Base-by-base conservation (phyloP, 139 green algal genomes). In the Chlorella vulgaris region DNA sequence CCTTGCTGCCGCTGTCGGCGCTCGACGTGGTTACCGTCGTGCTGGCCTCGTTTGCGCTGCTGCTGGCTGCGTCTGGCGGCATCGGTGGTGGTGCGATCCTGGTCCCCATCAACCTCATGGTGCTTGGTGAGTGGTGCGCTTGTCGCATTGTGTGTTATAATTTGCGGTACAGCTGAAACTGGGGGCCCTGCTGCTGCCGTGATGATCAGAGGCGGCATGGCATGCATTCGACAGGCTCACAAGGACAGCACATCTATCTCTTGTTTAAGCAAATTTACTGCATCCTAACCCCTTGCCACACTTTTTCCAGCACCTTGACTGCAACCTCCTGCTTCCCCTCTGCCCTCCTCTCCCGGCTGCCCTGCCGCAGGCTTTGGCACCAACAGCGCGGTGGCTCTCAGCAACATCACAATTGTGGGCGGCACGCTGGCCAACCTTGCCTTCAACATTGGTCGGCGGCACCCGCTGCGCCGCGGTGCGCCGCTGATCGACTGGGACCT, bases 401-500 rank as follows among this genome's bases (percentile, higher is more conserved):
- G 69, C 73, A 94, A 94, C 74, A 78, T 93, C 42, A 93, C 90
- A 7, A 93, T 94, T 60, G 51, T 93, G 36, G 90, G 90, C 1
- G 88, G 89, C 28, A 79, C 89, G 19, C 36, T 93, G 0, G 81
- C 84, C 43, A 94, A 94, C 81, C 82, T 94, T 1, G 62, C 82
- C 0, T 82, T 89, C 85, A 94, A 94, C 78, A 60, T 80, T 10
- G 53, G 43, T 18, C 80, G 87, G 24, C 66, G 69, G 13, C 89
- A 94, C 80, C 80, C 86, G 4, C 62, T 78, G 61, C 55, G 61
- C n/a, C 24, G 31, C 38, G 69, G 73, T n/a, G n/a, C n/a, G 18
- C 88, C 87, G 1, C 84, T 94, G 28, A 90, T 94, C 35, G 88
- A 93, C 67, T 93, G 90, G 90, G 83, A 91, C 75, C 68, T 94